Conservation (phyloP, 208 protist species). For the Tritrichomonas foetus region DNA sequence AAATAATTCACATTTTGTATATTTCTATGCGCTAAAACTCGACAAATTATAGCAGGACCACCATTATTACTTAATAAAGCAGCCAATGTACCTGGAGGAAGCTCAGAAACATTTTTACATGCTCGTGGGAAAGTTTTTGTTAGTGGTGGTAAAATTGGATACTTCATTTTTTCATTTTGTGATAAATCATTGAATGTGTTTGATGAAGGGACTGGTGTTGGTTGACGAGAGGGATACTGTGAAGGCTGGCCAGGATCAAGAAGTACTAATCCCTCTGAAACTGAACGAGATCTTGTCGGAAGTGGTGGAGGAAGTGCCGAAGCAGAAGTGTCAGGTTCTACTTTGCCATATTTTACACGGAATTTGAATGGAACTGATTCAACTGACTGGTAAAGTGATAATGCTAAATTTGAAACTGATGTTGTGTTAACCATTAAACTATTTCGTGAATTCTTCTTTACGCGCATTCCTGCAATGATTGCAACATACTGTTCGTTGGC, state of each 20-base stretch:
- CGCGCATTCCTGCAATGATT: not conserved
- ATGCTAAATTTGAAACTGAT: not conserved
- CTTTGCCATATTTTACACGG: not conserved
- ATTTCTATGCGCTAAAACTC: not conserved
- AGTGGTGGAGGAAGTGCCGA: not conserved
- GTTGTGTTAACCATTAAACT: not conserved
- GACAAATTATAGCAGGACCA: not conserved
- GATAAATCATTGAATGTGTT: no score
- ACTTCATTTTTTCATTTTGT: no score
- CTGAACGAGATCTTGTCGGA: not conserved
- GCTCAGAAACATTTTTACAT: not conserved
- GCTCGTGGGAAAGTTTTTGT: not conserved
- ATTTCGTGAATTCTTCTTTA: not conserved
- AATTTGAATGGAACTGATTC: not conserved
- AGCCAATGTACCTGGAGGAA: not conserved
- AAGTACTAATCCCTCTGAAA: not conserved
- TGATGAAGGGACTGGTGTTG: no score
- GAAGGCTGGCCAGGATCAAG: not conserved
- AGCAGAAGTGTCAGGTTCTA: not conserved
- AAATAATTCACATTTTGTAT: no score
- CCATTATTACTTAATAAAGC: not conserved
- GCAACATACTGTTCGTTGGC: not conserved
- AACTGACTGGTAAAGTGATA: not conserved
- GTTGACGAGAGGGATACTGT: no score
- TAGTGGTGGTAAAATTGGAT: not conserved